A percentile compares a stretch with the other conserved stretches of the same genome.
phyloP scores from a whole-genome alignment of 2,329 filamentous ascomycete genomes.

The Microascus cirrosus region DNA sequence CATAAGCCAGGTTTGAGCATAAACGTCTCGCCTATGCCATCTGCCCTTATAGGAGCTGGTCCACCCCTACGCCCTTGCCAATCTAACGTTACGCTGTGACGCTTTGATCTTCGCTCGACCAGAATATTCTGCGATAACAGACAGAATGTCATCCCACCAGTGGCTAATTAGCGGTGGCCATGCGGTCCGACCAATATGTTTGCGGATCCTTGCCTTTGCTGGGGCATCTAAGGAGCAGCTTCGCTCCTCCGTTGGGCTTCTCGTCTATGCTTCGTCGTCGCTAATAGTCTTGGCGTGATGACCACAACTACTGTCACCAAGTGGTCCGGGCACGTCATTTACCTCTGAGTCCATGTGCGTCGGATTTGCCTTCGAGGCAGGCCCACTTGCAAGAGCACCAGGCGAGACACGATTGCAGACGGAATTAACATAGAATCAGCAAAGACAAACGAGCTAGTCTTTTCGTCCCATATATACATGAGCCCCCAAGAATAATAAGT shows the following conservation, averaged over 20 bases:
- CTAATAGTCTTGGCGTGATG: background rate
- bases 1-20: conserved; percentile 1
- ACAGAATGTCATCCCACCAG: background rate
- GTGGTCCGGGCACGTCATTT: background rate
- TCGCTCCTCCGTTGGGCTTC: background rate
- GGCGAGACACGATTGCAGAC: background rate
- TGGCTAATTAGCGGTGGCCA: background rate
- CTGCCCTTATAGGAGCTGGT: background rate
- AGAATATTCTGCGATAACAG: background rate
- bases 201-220: background rate
- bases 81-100: background rate
- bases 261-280: background rate
- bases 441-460: background rate
- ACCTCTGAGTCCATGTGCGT: background rate
- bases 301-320: background rate
- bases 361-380: background rate
- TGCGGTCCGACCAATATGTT: background rate
- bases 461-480: conserved; percentile 4
- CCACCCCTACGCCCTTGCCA: background rate
- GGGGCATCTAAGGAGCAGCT: background rate
- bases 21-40: conserved; percentile 1
- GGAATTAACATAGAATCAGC: background rate
- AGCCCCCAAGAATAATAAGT: background rate
- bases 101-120: background rate
- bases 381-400: background rate